These are phyloP conservation scores for Clitopilus passeckerianus DNA, from an alignment of 768 basidiomycete species.

Conservation along the genomic window DNA sequence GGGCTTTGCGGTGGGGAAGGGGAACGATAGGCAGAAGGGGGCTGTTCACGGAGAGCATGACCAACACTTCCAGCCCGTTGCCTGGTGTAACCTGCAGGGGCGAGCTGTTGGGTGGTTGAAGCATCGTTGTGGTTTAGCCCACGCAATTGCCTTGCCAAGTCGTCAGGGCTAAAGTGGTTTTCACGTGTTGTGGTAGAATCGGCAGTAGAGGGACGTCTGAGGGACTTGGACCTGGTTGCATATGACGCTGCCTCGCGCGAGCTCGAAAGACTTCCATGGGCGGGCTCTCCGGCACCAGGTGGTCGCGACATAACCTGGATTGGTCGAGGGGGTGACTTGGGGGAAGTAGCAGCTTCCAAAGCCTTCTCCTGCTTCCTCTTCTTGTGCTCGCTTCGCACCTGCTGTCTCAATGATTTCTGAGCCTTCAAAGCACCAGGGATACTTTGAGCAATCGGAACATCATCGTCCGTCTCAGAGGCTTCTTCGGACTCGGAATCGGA, in stretches of 20 bases:
- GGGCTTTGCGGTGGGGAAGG: constrained; percentile 6
- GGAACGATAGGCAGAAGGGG: constrained; percentile 1
- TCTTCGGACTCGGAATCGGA: constrained; percentile 33
- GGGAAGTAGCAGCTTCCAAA: constrained; percentile 15
- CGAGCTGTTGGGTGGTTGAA: neutral
- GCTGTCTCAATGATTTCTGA: constrained; percentile 72
- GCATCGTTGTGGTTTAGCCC: constrained; percentile 32
- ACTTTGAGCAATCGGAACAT: constrained; percentile 77
- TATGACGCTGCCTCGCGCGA: constrained; percentile 33
- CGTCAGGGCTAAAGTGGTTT: constrained; percentile 45
- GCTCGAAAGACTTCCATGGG: constrained; percentile 18
- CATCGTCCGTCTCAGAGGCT: constrained; percentile 58
- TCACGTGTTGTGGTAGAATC: constrained; percentile 27
- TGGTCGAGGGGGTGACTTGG: constrained; percentile 10
- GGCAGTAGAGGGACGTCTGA: constrained; percentile 36
- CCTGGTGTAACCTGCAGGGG: constrained; percentile 3
- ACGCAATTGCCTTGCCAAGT: constrained; percentile 53
- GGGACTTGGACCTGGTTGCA: constrained; percentile 19
- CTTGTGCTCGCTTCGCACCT: constrained; percentile 66
- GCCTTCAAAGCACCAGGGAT: constrained; percentile 82
- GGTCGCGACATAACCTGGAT: constrained; percentile 30
- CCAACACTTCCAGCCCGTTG: constrained; percentile 13
- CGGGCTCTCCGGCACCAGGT: constrained; percentile 20
- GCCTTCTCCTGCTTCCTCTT: constrained; percentile 48
- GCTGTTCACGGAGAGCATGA: constrained; percentile 7